Conservation (phyloP, 192 early-diverging fungal species). For the Physocladia obscura region DNA sequence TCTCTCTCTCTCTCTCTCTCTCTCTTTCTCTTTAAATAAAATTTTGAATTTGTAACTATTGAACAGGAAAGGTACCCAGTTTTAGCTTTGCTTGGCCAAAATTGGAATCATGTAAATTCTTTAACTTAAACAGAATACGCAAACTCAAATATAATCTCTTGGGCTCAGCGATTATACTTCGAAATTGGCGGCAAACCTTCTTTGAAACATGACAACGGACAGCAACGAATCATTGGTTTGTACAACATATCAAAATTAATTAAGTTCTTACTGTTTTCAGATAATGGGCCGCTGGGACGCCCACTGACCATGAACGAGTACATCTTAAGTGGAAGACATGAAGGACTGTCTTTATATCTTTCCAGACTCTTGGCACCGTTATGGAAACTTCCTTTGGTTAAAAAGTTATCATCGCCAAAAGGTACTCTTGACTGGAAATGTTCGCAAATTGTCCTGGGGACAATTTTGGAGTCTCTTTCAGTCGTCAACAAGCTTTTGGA, state of each 20-base stretch:
- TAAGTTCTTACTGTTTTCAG: background rate
- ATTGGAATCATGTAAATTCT: too few relatives aligned
- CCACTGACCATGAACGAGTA: conserved; percentile 20
- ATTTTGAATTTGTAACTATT: background rate
- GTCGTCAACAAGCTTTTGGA: background rate
- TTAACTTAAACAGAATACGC: conserved; percentile 8
- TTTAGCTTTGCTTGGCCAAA: too few relatives aligned
- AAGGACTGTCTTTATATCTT: conserved; percentile 76
- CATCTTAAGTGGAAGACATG: conserved; percentile 46
- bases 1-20: too few relatives aligned
- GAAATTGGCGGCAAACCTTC: conserved; percentile 43
- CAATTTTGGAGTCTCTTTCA: conserved; percentile 10
- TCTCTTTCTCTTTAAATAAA: too few relatives aligned
- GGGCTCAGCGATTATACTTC: conserved; percentile 37
- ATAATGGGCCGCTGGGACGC: conserved; percentile 25
- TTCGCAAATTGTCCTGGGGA: background rate
- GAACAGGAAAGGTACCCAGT: too few relatives aligned
- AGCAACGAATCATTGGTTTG: background rate
- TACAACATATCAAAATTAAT: background rate
- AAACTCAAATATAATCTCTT: conserved; percentile 17
- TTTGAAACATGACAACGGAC: conserved; percentile 3
- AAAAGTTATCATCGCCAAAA: background rate
- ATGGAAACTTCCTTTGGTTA: conserved; percentile 58
- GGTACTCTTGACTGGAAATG: conserved; percentile 9
- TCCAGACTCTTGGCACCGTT: conserved; percentile 69